Base-by-base conservation (phyloP, 2,329 filamentous ascomycete species). In the Triangularia verruculosa region DNA sequence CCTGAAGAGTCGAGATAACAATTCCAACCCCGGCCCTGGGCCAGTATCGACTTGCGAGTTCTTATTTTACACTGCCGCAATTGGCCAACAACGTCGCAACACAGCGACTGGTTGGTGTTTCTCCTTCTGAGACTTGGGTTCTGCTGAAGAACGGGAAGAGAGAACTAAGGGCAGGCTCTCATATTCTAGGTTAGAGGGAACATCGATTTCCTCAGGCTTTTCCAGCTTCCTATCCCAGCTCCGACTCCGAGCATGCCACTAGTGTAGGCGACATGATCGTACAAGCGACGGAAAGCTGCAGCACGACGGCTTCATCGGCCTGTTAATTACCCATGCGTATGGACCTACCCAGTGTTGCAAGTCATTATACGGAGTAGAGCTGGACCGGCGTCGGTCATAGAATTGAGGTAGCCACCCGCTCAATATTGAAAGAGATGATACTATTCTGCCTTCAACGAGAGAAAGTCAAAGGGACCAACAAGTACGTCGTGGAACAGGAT, bases 21-120 rank as follows among this genome's bases (percentile, higher is more conserved):
- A 27, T 12, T 27, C 61, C 28, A 62, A 59, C 57, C 63, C 57
- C 15, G 11, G 54, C 58, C 59, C 28, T 59, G 58, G 53, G 53
- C 34, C 17, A 28, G 59, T 62, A 58, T 52, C 63, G 59, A 54
- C 47, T 47, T 22, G 17, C 59, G 34, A 58, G 60, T 62, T 55
- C 58, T 55, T 52, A 47, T 58, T 55, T 52, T 53, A 60, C 54
- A 57, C 28, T 60, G 56, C 64, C 61, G 61, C 61, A 62, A 62
- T 66, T 64, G 61, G 59, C 57, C 64, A 55, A 59, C 56, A 20
- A 20, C 20, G 28, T 54, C 15, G 51, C 51, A n/a, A 51, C 51
- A 54, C 25, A 9, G 20, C 30, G 51, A 56, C 28, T 39, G 52
- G 59, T 47, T 54, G 59, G 32, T 61, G 59, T 25, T 28, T 39